These are phyloP conservation scores for Mychonastes homosphaera DNA, from an alignment of 139 green algal species.

Conservation along the genomic window DNA sequence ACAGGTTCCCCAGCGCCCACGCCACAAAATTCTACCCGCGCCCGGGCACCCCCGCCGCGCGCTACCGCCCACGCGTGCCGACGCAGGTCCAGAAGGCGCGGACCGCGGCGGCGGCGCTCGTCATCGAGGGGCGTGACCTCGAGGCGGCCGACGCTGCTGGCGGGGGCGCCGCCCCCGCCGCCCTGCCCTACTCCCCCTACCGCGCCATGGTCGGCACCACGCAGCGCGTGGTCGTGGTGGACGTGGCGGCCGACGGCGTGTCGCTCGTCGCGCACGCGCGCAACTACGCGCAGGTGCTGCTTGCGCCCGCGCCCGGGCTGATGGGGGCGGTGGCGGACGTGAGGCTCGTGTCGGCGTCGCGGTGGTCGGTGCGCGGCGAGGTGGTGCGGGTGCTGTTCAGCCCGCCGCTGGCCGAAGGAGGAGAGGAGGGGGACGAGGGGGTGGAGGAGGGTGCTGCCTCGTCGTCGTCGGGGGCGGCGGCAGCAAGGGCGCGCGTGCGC, in stretches of 20 bases:
- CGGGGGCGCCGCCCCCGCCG: not conserved
- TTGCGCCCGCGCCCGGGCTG: constrained; percentile 49
- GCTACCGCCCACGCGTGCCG: constrained; percentile 64
- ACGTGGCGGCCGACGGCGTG: constrained; percentile 60
- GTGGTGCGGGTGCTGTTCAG: no score
- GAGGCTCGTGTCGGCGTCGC: no score
- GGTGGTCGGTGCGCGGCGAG: no score
- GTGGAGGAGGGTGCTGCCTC: no score
- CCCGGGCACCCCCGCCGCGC: constrained; percentile 77
- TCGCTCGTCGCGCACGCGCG: constrained; percentile 70
- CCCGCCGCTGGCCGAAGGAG: no score
- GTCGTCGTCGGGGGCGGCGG: no score
- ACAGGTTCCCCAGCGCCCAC: constrained; percentile 73
- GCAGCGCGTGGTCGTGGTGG: constrained; percentile 68
- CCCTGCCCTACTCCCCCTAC: not conserved
- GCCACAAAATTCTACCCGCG: constrained; percentile 88
- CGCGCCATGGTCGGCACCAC: constrained; percentile 43
- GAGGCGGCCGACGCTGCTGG: not conserved
- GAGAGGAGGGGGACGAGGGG: no score
- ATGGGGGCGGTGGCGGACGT: constrained; percentile 61
- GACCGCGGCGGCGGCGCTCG: constrained; percentile 1
- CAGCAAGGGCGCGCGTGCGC: no score
- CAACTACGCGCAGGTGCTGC: constrained; percentile 64
- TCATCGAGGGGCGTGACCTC: not conserved
- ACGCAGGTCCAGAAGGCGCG: constrained; percentile 29